phyloP scores from a whole-genome alignment of 176 grass and related monocot genomes.

The Eleusine indica region DNA sequence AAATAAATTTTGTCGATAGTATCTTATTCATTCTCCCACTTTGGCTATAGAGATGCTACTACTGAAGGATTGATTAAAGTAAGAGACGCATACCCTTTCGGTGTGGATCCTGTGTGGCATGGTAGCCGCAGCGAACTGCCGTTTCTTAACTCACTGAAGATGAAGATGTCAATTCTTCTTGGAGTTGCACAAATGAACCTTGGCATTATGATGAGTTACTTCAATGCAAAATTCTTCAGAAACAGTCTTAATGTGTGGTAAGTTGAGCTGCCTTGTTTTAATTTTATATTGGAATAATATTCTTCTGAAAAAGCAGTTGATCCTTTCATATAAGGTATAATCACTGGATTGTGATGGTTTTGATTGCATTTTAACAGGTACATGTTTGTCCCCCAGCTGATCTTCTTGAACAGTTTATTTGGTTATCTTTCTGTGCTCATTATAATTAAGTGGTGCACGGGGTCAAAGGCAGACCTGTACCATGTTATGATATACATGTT shows the following conservation, averaged over 20 bases:
- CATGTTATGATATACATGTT: constrained; percentile 99
- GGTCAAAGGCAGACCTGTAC: constrained; percentile 87
- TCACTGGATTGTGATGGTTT: constrained; percentile 26
- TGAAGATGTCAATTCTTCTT: constrained; percentile 99
- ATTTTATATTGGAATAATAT: constrained; percentile 3
- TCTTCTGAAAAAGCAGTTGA: not conserved
- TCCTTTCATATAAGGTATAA: constrained; percentile 12
- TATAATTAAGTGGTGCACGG: constrained; percentile 92
- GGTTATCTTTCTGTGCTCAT: constrained; percentile 91
- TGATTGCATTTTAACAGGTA: constrained; percentile 53
- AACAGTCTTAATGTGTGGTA: constrained; percentile 85
- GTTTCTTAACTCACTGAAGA: constrained; percentile 94
- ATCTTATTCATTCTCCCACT: constrained; percentile 29
- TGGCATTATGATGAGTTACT: constrained; percentile 92
- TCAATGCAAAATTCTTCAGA: constrained; percentile 81
- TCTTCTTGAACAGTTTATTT: constrained; percentile 96
- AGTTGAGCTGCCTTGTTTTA: constrained; percentile 30
- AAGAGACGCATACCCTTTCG: constrained; percentile 76
- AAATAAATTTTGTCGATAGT: not conserved
- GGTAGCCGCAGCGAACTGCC: constrained; percentile 85
- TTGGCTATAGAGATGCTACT: constrained; percentile 60
- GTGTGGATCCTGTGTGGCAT: constrained; percentile 90
- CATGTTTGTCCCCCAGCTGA: constrained; percentile 85
- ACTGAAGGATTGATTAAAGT: constrained; percentile 75
- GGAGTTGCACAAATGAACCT: constrained; percentile 99